These are phyloP conservation scores for Xylariaceae sp. DNA, from an alignment of 2,329 filamentous ascomycete genomes.

Conservation along the genomic window DNA sequence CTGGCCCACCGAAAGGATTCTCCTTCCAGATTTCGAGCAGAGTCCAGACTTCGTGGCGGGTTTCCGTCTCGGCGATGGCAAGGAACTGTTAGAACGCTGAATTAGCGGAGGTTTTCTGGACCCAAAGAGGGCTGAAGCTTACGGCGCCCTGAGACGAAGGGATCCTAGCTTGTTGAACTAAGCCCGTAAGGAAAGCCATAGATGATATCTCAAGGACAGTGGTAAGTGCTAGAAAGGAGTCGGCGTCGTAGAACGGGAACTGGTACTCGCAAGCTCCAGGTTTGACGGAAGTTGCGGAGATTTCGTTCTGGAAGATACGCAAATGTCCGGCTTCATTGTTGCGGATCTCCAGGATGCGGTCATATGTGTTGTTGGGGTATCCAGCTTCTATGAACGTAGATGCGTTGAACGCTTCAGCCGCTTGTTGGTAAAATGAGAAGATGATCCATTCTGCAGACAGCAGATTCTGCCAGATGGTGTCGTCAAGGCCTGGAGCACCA, in stretches of 20 bases:
- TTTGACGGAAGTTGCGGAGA: conserved; percentile 40
- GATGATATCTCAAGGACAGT: conserved; percentile 37
- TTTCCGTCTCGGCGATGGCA: conserved; percentile 36
- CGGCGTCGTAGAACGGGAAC: conserved; percentile 21
- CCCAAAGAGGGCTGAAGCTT: no score
- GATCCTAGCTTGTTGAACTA: conserved; percentile 34
- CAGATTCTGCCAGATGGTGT: conserved; percentile 44
- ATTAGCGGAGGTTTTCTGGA: no score
- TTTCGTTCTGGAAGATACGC: conserved; percentile 42
- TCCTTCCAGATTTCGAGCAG: conserved; percentile 40
- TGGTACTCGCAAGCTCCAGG: conserved; percentile 30
- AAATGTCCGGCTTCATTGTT: conserved; percentile 46
- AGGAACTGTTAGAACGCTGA: no score
- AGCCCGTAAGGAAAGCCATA: conserved; percentile 40
- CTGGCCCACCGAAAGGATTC: conserved; percentile 40
- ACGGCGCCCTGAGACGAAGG: conserved; percentile 34
- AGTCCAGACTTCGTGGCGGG: conserved; percentile 40
- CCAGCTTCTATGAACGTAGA: conserved; percentile 30
- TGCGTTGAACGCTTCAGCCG: conserved; percentile 39
- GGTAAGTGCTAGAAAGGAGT: conserved; percentile 28
- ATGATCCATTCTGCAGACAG: conserved; percentile 44
- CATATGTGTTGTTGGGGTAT: conserved; percentile 37
- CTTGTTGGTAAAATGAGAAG: conserved; percentile 42
- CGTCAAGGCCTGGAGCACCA: conserved; percentile 36
- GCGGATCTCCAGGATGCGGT: conserved; percentile 36